Evolutionary conservation across 2,329 filamentous ascomycete genomes (phyloP).

Genomic region (Hortaea werneckii): DNA sequence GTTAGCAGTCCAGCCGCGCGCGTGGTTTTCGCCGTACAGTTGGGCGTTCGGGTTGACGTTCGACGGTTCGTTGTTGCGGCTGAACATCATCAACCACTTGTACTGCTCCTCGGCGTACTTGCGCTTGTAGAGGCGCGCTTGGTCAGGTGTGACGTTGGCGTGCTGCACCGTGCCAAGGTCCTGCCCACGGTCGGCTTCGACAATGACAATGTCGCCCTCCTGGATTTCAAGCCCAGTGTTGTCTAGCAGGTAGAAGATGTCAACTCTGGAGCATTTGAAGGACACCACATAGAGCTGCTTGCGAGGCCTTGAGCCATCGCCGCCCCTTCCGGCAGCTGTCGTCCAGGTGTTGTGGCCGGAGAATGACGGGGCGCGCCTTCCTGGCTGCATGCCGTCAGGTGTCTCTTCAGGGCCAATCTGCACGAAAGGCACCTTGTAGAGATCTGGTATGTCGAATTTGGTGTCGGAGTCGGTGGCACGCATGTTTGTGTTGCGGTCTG

Average conservation of each 20-base stretch:
- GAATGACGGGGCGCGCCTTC: constrained; percentile 14
- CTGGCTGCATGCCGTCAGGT: constrained; percentile 11
- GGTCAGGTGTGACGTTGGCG: constrained; percentile 77
- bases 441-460: constrained; percentile 16
- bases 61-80: constrained; percentile 24
- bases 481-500: neutral
- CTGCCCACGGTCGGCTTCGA: constrained; percentile 91
- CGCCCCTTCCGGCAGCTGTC: neutral
- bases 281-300: constrained; percentile 75
- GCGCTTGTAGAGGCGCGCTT: constrained; percentile 80
- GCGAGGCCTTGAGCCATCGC: constrained; percentile 3
- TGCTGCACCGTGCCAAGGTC: constrained; percentile 88
- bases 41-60: constrained; percentile 25
- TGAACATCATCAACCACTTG: constrained; percentile 99
- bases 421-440: constrained; percentile 21
- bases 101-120: constrained; percentile 93
- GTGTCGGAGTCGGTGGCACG: neutral
- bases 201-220: constrained; percentile 87
- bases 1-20: constrained; percentile 5
- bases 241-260: constrained; percentile 95
- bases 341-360: neutral
- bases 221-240: constrained; percentile 86
- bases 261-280: constrained; percentile 91
- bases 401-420: constrained; percentile 12
- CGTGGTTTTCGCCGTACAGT: constrained; percentile 19